Base-by-base conservation (phyloP, 345 rosid genomes). In the Erucastrum elatum region DNA sequence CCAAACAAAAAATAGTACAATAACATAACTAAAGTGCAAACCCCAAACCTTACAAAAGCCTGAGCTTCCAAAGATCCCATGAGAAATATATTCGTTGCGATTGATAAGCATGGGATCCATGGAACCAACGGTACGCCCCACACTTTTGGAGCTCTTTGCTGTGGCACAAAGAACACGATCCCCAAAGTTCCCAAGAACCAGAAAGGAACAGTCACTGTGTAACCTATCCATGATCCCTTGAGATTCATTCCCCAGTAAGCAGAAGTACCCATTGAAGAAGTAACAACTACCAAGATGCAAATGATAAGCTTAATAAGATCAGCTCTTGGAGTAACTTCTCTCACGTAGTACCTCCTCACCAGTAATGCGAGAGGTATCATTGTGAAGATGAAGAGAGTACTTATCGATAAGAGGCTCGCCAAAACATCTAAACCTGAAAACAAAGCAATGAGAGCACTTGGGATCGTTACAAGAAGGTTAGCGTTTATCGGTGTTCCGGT, bases 71-170 rank as follows among this genome's bases (percentile, higher is more conserved):
- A 80, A 3, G 93, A 91, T 0, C 89, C 91, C 72, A 91, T 79
- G 51, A 91, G 76, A 53, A 88, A 91, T 25, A 85, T 62, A 53
- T 89, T 91, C 13, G 83, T 83, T 1, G 84, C 76, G 5, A 89
- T 82, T 1, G 89, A 82, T 72, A 81, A 78, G 15, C 89, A 88
- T 0, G 93, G 93, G 31, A 89, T 13, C 96, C 93, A 91, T 0
- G 92, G 96, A n/a, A 88, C 85, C 7, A 89, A 60, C 0, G 92
- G 94, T 37, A 87, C 90, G 0, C 93, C 93, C 92, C 90, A 91
- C 25, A 88, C 39, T 63, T 83, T 87, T 0, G 93, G 93, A 9
- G 66, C 64, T 81, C 83, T 85, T 41, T 89, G 90, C 49, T 84
- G 75, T 10, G 84, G 85, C 25, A 88, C 83, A 21, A 65, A 31